These are phyloP conservation scores for Mentha longifolia DNA, from an alignment of 257 asterid species.

Conservation along the genomic window DNA sequence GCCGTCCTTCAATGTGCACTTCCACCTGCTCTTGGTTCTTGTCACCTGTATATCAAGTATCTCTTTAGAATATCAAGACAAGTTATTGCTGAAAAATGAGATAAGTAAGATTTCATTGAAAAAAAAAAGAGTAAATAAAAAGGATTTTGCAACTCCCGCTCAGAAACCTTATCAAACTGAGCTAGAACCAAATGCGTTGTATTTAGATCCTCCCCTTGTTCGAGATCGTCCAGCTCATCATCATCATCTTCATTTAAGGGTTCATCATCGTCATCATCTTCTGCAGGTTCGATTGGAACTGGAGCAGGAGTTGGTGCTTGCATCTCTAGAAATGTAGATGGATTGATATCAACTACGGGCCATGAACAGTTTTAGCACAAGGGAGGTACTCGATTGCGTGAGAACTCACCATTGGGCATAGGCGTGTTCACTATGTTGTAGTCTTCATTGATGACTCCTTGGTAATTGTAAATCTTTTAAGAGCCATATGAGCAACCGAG, in stretches of 20 bases:
- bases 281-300: slow-evolving; percentile 61
- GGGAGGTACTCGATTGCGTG: slow-evolving; percentile 15
- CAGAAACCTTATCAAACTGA: slow-evolving; percentile 84
- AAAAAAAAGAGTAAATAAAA: not conserved
- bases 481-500: slow-evolving; percentile 35
- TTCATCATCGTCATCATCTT: slow-evolving; percentile 89
- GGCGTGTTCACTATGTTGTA: slow-evolving; percentile 87
- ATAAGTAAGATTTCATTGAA: not conserved
- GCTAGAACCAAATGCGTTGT: slow-evolving; percentile 89
- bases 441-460: slow-evolving; percentile 88
- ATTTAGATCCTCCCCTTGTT: slow-evolving; percentile 83
- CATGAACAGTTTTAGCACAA: slow-evolving; percentile 2
- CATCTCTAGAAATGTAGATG: slow-evolving; percentile 51
- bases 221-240: slow-evolving; percentile 83
- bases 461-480: slow-evolving; percentile 79
- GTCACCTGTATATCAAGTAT: slow-evolving; percentile 62
- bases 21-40: slow-evolving; percentile 98
- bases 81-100: not conserved
- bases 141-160: not conserved
- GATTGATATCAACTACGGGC: slow-evolving; percentile 3
- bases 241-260: slow-evolving; percentile 95
- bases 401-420: slow-evolving; percentile 65
- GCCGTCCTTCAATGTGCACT: slow-evolving; percentile 89
- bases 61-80: slow-evolving; percentile 5
- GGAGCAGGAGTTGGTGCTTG: slow-evolving; percentile 97